Conservation (phyloP, 805 yeast genomes). For the Scheffersomyces stipitis region DNA sequence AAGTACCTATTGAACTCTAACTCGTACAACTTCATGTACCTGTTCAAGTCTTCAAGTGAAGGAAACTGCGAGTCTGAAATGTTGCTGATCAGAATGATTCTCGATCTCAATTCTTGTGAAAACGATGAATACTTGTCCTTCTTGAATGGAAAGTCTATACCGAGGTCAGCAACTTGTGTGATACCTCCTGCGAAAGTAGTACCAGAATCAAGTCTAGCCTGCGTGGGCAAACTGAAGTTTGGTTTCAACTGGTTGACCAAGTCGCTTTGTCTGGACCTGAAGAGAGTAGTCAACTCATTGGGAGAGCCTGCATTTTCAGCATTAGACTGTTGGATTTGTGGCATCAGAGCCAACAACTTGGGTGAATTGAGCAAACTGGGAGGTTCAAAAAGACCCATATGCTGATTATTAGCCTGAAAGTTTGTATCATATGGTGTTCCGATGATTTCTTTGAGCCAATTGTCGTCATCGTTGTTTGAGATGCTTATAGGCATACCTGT, state of each 20-base stretch:
- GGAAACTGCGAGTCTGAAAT: conserved; percentile 67
- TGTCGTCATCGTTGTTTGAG: conserved; percentile 31
- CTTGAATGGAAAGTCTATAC: neutral
- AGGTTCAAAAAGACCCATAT: conserved; percentile 56
- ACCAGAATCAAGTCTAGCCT: neutral
- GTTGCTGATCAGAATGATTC: conserved; percentile 54
- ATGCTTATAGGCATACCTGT: neutral
- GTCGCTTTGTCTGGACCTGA: conserved; percentile 66
- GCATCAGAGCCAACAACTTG: conserved; percentile 15
- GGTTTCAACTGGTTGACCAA: conserved; percentile 49
- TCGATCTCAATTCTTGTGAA: conserved; percentile 50
- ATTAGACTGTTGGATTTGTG: too few species aligned
- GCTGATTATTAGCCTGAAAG: conserved; percentile 51
- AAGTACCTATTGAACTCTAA: conserved; percentile 78
- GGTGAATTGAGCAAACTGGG: conserved; percentile 18
- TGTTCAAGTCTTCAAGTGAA: conserved; percentile 69
- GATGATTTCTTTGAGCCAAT: conserved; percentile 72
- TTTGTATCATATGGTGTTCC: conserved; percentile 63
- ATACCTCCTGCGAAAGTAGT: neutral
- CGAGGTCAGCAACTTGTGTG: neutral
- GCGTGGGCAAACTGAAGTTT: neutral
- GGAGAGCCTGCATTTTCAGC: conserved; percentile 27
- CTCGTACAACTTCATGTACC: conserved; percentile 71
- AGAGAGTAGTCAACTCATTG: conserved; percentile 57
- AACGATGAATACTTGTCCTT: conserved; percentile 37